These are phyloP conservation scores for Catunica adiposa DNA, from an alignment of 2,329 filamentous ascomycete genomes.

Conservation along the genomic window DNA sequence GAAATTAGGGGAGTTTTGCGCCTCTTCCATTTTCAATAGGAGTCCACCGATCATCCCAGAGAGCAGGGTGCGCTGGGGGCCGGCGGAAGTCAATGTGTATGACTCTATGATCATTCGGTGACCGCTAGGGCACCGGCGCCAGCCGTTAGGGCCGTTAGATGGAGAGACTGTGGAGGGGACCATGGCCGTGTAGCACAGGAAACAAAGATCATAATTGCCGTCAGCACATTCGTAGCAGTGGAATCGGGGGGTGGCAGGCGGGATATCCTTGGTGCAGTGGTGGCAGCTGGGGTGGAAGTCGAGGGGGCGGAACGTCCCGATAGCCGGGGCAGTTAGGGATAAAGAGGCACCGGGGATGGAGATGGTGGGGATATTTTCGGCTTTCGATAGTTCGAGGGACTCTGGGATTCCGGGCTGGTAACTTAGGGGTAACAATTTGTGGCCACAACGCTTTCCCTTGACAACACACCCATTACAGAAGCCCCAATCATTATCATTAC, in stretches of 20 bases:
- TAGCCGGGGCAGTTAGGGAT: conserved; percentile 21
- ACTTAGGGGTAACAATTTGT: conserved; percentile 61
- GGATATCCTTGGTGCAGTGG: conserved; percentile 57
- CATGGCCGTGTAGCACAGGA: conserved; percentile 57
- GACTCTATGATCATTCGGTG: conserved; percentile 74
- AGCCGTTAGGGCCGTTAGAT: conserved; percentile 65
- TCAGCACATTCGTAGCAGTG: conserved; percentile 59
- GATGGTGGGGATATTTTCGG: not conserved
- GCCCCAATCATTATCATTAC: conserved; percentile 89
- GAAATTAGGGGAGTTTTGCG: not conserved
- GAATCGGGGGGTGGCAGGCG: conserved; percentile 50
- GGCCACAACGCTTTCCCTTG: conserved; percentile 63
- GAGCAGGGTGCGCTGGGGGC: conserved; percentile 50
- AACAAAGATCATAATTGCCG: conserved; percentile 82
- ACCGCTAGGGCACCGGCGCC: conserved; percentile 63
- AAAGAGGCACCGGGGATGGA: not conserved
- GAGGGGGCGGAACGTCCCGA: conserved; percentile 47
- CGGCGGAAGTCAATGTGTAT: conserved; percentile 52
- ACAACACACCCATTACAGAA: conserved; percentile 83
- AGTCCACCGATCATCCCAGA: conserved; percentile 64
- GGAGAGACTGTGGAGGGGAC: conserved; percentile 45
- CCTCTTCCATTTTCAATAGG: conserved; percentile 33
- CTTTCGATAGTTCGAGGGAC: not conserved
- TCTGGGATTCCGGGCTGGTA: conserved; percentile 29
- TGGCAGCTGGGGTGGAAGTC: conserved; percentile 64